These are phyloP conservation scores for Psilocybe mexicana DNA, from an alignment of 1,284 basidiomycete species.

Conservation along the genomic window DNA sequence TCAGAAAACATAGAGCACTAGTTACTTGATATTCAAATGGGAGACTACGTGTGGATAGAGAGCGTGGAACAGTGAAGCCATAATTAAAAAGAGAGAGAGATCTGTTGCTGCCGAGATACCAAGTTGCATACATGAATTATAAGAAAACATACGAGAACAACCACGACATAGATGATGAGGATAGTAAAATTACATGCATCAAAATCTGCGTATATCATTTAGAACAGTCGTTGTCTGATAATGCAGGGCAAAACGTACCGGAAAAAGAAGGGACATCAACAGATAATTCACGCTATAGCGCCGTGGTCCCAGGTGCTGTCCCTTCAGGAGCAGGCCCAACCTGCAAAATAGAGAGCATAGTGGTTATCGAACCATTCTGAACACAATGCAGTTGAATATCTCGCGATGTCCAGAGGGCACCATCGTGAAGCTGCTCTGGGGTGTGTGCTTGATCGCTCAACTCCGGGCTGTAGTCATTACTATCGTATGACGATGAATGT, in stretches of 20 bases:
- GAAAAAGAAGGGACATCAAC: background rate
- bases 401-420: slow-evolving; percentile 62
- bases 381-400: slow-evolving; percentile 69
- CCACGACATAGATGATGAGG: slow-evolving; percentile 13
- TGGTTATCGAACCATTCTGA: slow-evolving; percentile 69
- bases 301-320: slow-evolving; percentile 4
- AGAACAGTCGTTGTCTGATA: slow-evolving; percentile 1
- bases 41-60: slow-evolving; percentile 1
- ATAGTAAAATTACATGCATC: slow-evolving; percentile 15
- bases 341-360: slow-evolving; percentile 57
- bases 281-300: background rate
- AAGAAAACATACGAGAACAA: slow-evolving; percentile 20
- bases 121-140: slow-evolving; percentile 22
- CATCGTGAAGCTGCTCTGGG: slow-evolving; percentile 28
- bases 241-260: background rate
- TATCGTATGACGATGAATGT: slow-evolving; percentile 33
- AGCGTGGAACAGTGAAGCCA: background rate
- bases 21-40: slow-evolving; percentile 15
- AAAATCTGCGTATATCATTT: slow-evolving; percentile 8
- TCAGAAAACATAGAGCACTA: slow-evolving; percentile 3
- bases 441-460: slow-evolving; percentile 29
- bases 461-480: slow-evolving; percentile 33
- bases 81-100: slow-evolving; percentile 1
- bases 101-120: slow-evolving; percentile 5
- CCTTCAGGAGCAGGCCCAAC: slow-evolving; percentile 39